Conservation (phyloP, 495 filamentous ascomycete genomes). For the Pyronema omphalodes region DNA sequence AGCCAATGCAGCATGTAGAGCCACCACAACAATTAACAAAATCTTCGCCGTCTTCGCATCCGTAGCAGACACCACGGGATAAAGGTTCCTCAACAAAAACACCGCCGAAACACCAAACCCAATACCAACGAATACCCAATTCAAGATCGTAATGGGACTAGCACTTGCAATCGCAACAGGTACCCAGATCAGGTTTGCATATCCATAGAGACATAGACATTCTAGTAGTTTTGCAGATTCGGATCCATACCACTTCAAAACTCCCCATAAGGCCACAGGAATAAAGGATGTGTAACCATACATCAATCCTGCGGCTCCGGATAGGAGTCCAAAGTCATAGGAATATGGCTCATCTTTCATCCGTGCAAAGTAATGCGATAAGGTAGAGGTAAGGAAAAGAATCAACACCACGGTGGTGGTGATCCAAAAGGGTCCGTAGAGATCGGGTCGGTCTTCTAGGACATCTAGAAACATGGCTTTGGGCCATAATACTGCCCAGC, state of each 20-base stretch:
- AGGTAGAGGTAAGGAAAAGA: constrained; percentile 83
- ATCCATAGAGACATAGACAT: constrained; percentile 86
- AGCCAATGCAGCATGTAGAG: constrained; percentile 68
- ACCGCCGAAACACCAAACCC: constrained; percentile 73
- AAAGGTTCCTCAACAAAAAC: constrained; percentile 81
- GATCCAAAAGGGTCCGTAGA: constrained; percentile 95
- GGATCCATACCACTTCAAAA: constrained; percentile 81
- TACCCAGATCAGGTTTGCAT: constrained; percentile 91
- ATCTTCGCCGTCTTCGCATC: constrained; percentile 82
- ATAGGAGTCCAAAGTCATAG: constrained; percentile 75
- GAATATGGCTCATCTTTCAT: constrained; percentile 43
- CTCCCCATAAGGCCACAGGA: constrained; percentile 69
- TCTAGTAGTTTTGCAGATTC: constrained; percentile 80
- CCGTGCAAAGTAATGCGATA: constrained; percentile 65
- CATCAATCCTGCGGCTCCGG: constrained; percentile 68
- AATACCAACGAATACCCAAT: constrained; percentile 81
- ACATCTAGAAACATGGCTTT: constrained; percentile 89
- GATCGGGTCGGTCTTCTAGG: constrained; percentile 87
- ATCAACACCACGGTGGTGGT: constrained; percentile 94
- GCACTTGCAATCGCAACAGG: constrained; percentile 81
- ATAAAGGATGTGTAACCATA: constrained; percentile 79
- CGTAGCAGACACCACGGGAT: constrained; percentile 81
- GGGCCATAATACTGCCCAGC: constrained; percentile 68
- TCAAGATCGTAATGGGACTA: constrained; percentile 65
- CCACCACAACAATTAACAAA: constrained; percentile 64